phyloP scores from a whole-genome alignment of 108 stramenopile species.

The Nitzschia sp. region DNA sequence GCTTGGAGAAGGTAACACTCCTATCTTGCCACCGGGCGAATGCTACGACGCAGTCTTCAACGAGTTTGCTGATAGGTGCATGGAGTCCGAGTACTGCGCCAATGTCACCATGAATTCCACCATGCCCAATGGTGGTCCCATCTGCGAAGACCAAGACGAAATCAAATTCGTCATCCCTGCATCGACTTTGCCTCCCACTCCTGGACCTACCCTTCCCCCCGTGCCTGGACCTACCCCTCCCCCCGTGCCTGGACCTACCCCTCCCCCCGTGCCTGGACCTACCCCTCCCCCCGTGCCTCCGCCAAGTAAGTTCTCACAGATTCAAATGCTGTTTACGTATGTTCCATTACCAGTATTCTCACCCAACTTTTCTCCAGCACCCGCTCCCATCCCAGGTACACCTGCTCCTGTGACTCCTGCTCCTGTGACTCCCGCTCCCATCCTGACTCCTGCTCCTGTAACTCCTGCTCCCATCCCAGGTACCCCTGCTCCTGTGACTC shows the following conservation, averaged over 20 bases:
- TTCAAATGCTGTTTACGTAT: too few species aligned
- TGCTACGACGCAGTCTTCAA: conserved; percentile 5
- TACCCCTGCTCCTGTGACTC: neutral
- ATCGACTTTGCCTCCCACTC: conserved; percentile 12
- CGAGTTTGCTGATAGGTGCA: conserved; percentile 12
- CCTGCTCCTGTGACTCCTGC: neutral
- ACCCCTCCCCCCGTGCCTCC: neutral
- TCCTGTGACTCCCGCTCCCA: neutral
- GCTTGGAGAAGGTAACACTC: neutral
- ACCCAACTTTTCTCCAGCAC: neutral
- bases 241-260: neutral
- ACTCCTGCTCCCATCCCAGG: neutral
- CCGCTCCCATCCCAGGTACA: neutral
- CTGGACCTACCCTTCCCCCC: neutral
- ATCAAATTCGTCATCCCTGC: conserved; percentile 15
- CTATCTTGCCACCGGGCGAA: conserved; percentile 10
- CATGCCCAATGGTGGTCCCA: conserved; percentile 13
- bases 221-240: neutral
- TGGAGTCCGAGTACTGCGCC: conserved; percentile 13
- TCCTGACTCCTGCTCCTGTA: neutral
- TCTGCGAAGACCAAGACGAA: conserved; percentile 15
- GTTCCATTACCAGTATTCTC: neutral
- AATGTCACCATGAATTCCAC: conserved; percentile 14
- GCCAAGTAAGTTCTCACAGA: too few species aligned
- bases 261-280: neutral